phyloP scores from a whole-genome alignment of 768 basidiomycete genomes.

The Mycena vitilis region DNA sequence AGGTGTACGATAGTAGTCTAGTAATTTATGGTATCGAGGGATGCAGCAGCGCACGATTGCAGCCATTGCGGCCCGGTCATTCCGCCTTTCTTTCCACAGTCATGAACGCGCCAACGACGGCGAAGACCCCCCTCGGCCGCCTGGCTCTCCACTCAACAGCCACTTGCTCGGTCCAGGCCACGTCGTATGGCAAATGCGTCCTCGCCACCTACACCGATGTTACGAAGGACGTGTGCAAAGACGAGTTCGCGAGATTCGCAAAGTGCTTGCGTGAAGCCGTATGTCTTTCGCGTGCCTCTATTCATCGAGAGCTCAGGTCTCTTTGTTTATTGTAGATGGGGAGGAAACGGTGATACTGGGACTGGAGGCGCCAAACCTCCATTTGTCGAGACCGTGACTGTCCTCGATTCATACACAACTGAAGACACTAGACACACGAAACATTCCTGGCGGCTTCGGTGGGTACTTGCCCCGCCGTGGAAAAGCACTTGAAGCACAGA shows the following conservation, averaged over 20 bases:
- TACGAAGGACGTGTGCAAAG: conserved; percentile 82
- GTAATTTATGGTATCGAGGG: no score
- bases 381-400: no score
- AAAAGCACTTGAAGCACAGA: no score
- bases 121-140: conserved; percentile 65
- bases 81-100: no score
- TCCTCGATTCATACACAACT: no score
- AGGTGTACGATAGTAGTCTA: no score
- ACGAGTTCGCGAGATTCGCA: conserved; percentile 87
- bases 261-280: conserved; percentile 85
- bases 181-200: conserved; percentile 90
- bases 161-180: conserved; percentile 79
- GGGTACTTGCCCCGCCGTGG: no score
- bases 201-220: conserved; percentile 86
- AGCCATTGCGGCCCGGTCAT: no score
- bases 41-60: no score
- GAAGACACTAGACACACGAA: no score
- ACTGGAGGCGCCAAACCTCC: background rate
- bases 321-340: conserved; percentile 55
- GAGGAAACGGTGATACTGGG: conserved; percentile 58
- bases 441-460: no score
- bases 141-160: conserved; percentile 79
- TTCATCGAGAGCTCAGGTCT: background rate
- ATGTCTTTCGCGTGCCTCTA: conserved; percentile 40
- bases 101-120: conserved; percentile 43